phyloP scores from a whole-genome alignment of 1,139 yeast genomes.

The Lodderomyces jiufengensis region DNA sequence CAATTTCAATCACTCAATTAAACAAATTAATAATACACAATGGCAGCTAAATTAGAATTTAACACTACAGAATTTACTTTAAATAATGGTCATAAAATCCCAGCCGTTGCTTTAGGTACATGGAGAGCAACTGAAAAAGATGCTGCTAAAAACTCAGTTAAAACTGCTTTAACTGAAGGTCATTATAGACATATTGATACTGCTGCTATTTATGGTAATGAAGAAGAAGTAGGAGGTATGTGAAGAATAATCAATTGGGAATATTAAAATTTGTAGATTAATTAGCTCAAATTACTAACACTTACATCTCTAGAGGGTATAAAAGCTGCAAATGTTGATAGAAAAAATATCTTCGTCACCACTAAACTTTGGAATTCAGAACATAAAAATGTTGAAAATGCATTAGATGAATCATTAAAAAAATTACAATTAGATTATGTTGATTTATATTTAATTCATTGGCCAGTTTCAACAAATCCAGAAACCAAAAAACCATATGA shows the following conservation, averaged over 20 bases:
- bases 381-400: constrained; percentile 57
- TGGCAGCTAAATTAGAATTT: constrained; percentile 11
- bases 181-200: constrained; percentile 72
- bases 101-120: constrained; percentile 76
- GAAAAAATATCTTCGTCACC: constrained; percentile 71
- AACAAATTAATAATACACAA: background rate
- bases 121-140: constrained; percentile 62
- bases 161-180: constrained; percentile 63
- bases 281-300: too few relatives aligned
- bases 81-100: constrained; percentile 64
- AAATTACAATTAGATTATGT: constrained; percentile 74
- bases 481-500: constrained; percentile 20
- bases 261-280: too few relatives aligned
- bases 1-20: background rate
- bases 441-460: constrained; percentile 79
- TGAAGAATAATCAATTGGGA: too few relatives aligned
- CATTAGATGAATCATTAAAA: constrained; percentile 58
- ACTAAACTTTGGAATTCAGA: constrained; percentile 75
- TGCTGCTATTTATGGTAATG: constrained; percentile 58
- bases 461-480: constrained; percentile 65
- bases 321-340: constrained; percentile 60
- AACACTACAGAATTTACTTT: constrained; percentile 34
- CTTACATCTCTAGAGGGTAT: too few relatives aligned
- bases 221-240: constrained; percentile 42
- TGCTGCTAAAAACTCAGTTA: constrained; percentile 60